Evolutionary conservation across 208 protist species (phyloP).

Genomic region (Herpetomonas tarakana): DNA sequence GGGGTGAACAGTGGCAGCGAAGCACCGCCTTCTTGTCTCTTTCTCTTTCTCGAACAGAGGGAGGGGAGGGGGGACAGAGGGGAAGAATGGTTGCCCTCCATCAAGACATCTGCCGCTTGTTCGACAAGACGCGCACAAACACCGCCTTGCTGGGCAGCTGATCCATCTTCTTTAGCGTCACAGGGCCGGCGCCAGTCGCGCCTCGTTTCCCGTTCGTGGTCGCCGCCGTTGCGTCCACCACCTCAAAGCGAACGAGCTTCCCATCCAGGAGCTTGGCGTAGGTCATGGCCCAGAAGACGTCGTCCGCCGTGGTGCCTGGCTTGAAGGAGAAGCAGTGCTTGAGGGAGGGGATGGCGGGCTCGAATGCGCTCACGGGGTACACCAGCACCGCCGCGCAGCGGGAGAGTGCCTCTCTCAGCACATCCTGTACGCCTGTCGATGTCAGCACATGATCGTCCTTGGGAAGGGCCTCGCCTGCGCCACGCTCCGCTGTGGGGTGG

Average conservation of each 20-base stretch:
- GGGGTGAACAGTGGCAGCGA: too few species aligned
- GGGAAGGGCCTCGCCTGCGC: neutral
- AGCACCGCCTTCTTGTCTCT: neutral
- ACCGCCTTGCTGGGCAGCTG: slow-evolving; percentile 43
- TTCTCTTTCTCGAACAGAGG: neutral
- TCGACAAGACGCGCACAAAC: slow-evolving; percentile 72
- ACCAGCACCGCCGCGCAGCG: slow-evolving; percentile 44
- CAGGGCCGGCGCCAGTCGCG: neutral
- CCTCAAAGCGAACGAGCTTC: slow-evolving; percentile 87
- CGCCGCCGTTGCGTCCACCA: slow-evolving; percentile 21
- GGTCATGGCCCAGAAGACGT: slow-evolving; percentile 66
- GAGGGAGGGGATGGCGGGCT: slow-evolving; percentile 48
- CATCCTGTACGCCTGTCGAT: slow-evolving; percentile 83
- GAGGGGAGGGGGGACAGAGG: neutral
- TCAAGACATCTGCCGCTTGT: slow-evolving; percentile 67
- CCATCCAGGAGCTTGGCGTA: slow-evolving; percentile 60
- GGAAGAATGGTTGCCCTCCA: too few species aligned
- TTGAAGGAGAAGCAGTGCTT: slow-evolving; percentile 75
- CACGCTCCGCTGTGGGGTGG: neutral
- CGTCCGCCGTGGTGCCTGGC: slow-evolving; percentile 55
- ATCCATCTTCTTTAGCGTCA: slow-evolving; percentile 51
- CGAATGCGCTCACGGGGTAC: slow-evolving; percentile 63
- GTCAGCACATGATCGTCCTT: too few species aligned
- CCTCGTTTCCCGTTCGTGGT: neutral
- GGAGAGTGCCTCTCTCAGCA: slow-evolving; percentile 64